phyloP scores from a whole-genome alignment of 2,329 filamentous ascomycete genomes.

The Alternaria infectoria region DNA sequence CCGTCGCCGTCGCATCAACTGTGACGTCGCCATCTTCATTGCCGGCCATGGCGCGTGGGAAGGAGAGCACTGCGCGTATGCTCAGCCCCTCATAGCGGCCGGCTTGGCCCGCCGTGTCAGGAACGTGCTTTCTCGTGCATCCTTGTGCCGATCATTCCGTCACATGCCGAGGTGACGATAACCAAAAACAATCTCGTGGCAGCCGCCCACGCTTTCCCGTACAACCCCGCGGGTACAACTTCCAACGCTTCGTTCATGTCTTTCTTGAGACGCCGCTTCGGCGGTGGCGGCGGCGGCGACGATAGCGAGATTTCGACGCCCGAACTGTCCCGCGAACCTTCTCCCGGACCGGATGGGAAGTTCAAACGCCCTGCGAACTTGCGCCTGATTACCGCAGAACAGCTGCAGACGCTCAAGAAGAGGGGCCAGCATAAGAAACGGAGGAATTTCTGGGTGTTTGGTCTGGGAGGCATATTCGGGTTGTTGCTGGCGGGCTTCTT shows the following conservation, averaged over 20 bases:
- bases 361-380: conserved; percentile 52
- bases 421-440: conserved; percentile 64
- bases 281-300: conserved; percentile 29
- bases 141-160: conserved; percentile 17
- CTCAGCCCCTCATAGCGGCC: conserved; percentile 1
- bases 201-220: neutral
- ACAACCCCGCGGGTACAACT: neutral
- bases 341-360: conserved; percentile 43
- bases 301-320: conserved; percentile 28
- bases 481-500: conserved; percentile 89
- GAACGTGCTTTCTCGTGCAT: conserved; percentile 1
- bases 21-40: conserved; percentile 1
- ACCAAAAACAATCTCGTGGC: neutral
- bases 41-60: conserved; percentile 5
- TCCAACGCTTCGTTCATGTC: conserved; percentile 34
- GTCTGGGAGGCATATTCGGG: conserved; percentile 87
- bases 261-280: conserved; percentile 47
- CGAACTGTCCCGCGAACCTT: conserved; percentile 48
- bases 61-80: conserved; percentile 1
- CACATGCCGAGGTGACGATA: conserved; percentile 14
- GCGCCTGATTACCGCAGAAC: conserved; percentile 59
- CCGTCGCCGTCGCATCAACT: neutral
- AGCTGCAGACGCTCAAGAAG: conserved; percentile 56
- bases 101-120: conserved; percentile 5
- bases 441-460: conserved; percentile 81